Conservation (phyloP, 306 rosid genomes). For the Comarum palustre region DNA sequence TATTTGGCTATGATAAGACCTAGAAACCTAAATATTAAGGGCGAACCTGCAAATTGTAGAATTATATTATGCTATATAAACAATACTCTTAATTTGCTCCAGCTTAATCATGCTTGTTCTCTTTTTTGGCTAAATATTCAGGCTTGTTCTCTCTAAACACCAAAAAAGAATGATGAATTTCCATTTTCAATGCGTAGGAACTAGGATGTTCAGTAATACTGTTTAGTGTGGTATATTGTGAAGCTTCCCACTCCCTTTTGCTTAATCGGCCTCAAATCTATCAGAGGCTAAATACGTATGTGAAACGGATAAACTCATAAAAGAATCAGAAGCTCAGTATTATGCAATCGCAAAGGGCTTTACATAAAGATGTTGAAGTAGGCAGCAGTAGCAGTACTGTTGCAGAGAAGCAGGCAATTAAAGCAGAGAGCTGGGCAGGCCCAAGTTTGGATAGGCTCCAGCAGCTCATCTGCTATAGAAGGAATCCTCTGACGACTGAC, state of each 20-base stretch:
- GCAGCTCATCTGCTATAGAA: conserved; percentile 15
- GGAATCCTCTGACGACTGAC: conserved; percentile 43
- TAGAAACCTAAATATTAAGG: no score
- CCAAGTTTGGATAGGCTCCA: conserved; percentile 18
- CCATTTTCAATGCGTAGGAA: background rate
- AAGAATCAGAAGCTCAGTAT: background rate
- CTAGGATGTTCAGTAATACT: background rate
- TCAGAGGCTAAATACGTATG: background rate
- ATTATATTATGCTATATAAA: no score
- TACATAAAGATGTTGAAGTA: conserved; percentile 3
- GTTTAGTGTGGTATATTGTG: background rate
- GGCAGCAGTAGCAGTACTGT: background rate
- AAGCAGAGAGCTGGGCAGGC: conserved; percentile 15
- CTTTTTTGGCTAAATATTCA: no score
- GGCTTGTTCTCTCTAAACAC: no score
- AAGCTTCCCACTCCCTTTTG: background rate
- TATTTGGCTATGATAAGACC: no score
- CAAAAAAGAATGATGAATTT: background rate
- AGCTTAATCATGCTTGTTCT: background rate
- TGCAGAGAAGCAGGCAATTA: conserved; percentile 7
- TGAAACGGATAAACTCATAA: background rate
- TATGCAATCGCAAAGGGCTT: conserved; percentile 1
- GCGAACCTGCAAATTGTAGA: no score
- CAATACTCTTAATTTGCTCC: background rate
- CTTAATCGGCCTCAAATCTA: background rate